phyloP scores from a whole-genome alignment of 2,329 filamentous ascomycete species.

The Thelonectria rubi region DNA sequence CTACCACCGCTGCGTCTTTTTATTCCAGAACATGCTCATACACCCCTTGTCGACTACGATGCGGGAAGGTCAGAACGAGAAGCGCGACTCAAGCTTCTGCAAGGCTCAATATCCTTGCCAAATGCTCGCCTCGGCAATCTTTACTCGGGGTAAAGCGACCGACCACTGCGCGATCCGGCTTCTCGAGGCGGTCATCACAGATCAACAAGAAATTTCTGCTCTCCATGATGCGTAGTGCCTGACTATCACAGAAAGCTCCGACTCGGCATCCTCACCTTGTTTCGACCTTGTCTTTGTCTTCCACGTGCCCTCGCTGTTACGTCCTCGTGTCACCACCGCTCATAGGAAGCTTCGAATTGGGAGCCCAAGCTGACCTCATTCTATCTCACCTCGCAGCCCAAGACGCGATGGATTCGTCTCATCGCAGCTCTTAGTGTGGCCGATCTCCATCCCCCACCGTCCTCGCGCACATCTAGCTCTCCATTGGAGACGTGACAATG shows the following conservation, averaged over 20 bases:
- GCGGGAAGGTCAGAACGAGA: constrained; percentile 6
- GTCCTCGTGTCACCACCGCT: constrained; percentile 22
- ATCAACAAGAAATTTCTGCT: constrained; percentile 1
- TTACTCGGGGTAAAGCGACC: constrained; percentile 23
- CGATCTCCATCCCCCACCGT: constrained; percentile 35
- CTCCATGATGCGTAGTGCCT: constrained; percentile 19
- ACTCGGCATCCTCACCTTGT: constrained; percentile 15
- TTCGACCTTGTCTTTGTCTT: constrained; percentile 5
- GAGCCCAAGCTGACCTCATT: constrained; percentile 36
- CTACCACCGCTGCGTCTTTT: constrained; percentile 25
- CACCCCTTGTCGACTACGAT: background rate
- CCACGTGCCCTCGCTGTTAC: constrained; percentile 8
- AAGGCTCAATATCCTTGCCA: constrained; percentile 5
- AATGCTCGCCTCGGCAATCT: constrained; percentile 22
- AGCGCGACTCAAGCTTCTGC: constrained; percentile 15
- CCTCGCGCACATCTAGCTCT: constrained; percentile 31
- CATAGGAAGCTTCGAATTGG: constrained; percentile 23
- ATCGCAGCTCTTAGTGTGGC: constrained; percentile 30
- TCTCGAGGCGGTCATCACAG: background rate
- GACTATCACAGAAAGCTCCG: constrained; percentile 22
- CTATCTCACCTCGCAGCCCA: constrained; percentile 28
- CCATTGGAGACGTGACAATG: constrained; percentile 39
- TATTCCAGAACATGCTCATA: constrained; percentile 23
- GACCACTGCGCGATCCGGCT: background rate
- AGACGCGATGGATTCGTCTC: constrained; percentile 26